Base-by-base conservation (phyloP, 2,329 filamentous ascomycete genomes). In the Rutstroemia sp. region DNA sequence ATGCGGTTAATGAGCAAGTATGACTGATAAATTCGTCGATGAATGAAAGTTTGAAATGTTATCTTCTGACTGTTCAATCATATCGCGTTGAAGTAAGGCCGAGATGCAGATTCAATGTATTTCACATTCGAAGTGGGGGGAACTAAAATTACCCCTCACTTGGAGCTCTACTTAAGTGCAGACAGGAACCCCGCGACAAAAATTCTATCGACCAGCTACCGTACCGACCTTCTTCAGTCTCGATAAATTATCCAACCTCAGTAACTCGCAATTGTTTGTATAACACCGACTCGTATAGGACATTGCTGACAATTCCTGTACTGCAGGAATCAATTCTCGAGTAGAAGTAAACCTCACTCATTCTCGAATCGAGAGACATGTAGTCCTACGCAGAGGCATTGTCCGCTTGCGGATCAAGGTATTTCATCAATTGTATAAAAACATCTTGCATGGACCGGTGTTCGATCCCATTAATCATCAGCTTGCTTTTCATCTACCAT, bases 361-460 rank as follows among this genome's bases (percentile, higher is more conserved):
- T 30, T 42, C 45, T 25, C 36, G n/a, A n/a, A 51, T 27, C 14
- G 57, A 64, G 57, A 65, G 64, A 57, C 65, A 69, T 69, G 67
- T 58, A 51, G 58, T 64, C 65, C 64, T 27, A 60, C 60, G 44
- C 64, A 62, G 58, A 64, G 65, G 66, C 57, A 63, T 69, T 69
- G 63, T 68, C 65, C 66, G 58, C 60, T 53, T 52, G 49, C 60
- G 64, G 65, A 64, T 69, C 68, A 69, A 69, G 68, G 67, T 69
- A 69, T 67, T 65, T 64, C 56, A 65, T 61, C 57, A 57, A 66
- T 57, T 64, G 73, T 75, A 75, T 73, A 51, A 51, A 25, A 70
- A 68, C 72, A 68, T 72, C 67, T 75, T 75, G 80, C 80, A 80
- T 85, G 82, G 79, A 80, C 82, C 82, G 82, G 82, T 85, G 82